Evolutionary conservation across 2,329 filamentous ascomycete genomes (phyloP), one percentile per base, ranked within the genome.

Genomic region (Didymella pinodella): DNA sequence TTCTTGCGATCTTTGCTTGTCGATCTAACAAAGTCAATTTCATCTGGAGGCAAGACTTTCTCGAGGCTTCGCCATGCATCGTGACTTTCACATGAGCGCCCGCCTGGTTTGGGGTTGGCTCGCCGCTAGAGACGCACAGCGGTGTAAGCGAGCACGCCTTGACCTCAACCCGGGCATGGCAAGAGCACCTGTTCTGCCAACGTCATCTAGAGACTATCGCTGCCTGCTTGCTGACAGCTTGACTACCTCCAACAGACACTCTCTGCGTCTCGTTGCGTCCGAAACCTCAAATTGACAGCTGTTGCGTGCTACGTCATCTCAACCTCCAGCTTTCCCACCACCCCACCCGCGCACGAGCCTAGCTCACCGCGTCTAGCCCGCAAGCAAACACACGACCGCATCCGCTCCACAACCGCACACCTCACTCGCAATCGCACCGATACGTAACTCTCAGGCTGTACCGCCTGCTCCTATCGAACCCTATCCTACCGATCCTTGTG

Each of bases 311-410:
- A 67, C 69, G 69, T 71, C 70, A 70, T 69, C 57, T 48, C 36
- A 32, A 41, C 59, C 54, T 57, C 50, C 61, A 65, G 47, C 57
- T 60, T 56, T 44, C 44, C 44, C 44, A 45, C 62, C 46, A 60
- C 64, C 72, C 73, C 73, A 72, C 69, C 66, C 57, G 59, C 61
- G 51, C 67, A 65, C 68, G 54, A 67, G 67, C 71, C 32, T 72
- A 72, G 70, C 69, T 73, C 73, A 65, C 70, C 65, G 70, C 66
- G 68, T 67, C 68, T 70, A 71, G 63, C 63, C 66, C 65, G 62
- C 64, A 68, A 63, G 67, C 68, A 67, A 71, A 74, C 73, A 70
- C 74, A 75, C 73, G 66, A 72, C 68, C 61, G 58, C 65, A 65
- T 59, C 65, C 64, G 65, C 47, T 60, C 57, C 47, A 54, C 51